Percentiles rank a stretch among this genome's conserved stretches.
Evolutionary conservation across 495 filamentous ascomycete species (phyloP).

Genomic region (Penicillium silybi): DNA sequence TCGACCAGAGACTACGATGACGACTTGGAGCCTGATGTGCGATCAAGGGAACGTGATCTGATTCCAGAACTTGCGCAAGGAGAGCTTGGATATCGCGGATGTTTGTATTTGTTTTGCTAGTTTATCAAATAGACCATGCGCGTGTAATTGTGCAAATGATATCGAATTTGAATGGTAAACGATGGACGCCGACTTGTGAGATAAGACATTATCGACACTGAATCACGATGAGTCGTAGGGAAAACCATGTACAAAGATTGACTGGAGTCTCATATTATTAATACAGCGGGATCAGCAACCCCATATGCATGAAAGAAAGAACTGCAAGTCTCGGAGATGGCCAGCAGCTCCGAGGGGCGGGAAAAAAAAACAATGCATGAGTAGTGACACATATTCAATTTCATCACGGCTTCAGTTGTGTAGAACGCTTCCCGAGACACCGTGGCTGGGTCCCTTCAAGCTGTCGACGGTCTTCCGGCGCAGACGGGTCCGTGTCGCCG

Average conservation of each 20-base stretch:
- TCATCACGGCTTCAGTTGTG: conserved; percentile 24
- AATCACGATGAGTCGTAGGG: conserved; percentile 16
- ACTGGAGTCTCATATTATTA: conserved; percentile 24
- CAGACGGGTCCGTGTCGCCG: conserved; percentile 30
- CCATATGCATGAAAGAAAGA: conserved; percentile 23
- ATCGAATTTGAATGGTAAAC: background rate
- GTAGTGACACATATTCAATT: conserved; percentile 12
- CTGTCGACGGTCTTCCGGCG: conserved; percentile 42
- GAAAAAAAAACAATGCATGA: conserved; percentile 12
- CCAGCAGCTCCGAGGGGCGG: conserved; percentile 33
- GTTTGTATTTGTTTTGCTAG: background rate
- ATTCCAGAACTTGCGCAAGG: background rate
- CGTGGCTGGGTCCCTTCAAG: conserved; percentile 39
- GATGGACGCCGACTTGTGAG: background rate
- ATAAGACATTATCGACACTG: conserved; percentile 31
- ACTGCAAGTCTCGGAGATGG: conserved; percentile 23
- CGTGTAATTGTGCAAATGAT: background rate
- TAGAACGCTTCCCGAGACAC: conserved; percentile 39
- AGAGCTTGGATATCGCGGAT: background rate
- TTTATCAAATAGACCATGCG: background rate
- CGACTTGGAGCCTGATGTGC: conserved; percentile 12
- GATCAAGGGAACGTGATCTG: conserved; percentile 13
- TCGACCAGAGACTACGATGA: background rate
- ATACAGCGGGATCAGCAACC: conserved; percentile 21
- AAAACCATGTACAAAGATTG: conserved; percentile 26